Evolutionary conservation across 345 rosid genomes (phyloP).

Genomic region (Eucalyptus sp.): DNA sequence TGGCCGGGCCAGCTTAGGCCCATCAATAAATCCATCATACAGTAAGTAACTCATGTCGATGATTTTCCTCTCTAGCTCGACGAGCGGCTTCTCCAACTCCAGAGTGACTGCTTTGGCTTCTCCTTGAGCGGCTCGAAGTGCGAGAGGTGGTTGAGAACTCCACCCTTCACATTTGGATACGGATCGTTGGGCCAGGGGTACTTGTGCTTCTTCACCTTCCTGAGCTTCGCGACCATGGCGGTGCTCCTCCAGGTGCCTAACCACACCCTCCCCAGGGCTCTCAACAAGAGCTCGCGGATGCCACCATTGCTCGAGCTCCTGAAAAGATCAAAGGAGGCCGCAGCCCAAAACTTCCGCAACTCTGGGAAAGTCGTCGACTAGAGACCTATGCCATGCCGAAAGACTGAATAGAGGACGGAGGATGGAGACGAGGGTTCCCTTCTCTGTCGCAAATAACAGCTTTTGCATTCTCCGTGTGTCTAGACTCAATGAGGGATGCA

Average conservation of each 20-base stretch:
- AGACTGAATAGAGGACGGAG: no score
- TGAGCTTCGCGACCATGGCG: conserved; percentile 32
- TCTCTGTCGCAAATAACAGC: no score
- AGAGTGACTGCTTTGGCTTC: conserved; percentile 64
- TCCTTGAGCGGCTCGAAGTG: conserved; percentile 68
- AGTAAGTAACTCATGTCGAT: conserved; percentile 4
- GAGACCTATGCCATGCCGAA: no score
- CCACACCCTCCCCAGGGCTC: conserved; percentile 30
- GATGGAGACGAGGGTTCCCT: no score
- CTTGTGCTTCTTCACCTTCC: conserved; percentile 81
- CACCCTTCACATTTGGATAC: conserved; percentile 87
- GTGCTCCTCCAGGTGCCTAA: conserved; percentile 13
- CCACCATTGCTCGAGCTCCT: neutral
- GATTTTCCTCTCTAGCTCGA: conserved; percentile 75
- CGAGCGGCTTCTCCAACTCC: conserved; percentile 85
- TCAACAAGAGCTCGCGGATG: neutral
- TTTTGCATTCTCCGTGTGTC: no score
- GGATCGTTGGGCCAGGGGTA: conserved; percentile 87
- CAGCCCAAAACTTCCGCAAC: neutral
- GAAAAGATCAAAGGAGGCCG: neutral
- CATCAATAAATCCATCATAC: no score
- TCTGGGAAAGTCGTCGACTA: neutral
- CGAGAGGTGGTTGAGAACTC: conserved; percentile 68
- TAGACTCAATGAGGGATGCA: no score
- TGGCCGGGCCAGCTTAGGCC: no score